Percentiles rank a stretch among this genome's conserved stretches.
These are phyloP conservation scores for Pulicaria dysenterica DNA, from an alignment of 129 eudicot species.

Conservation along the genomic window DNA sequence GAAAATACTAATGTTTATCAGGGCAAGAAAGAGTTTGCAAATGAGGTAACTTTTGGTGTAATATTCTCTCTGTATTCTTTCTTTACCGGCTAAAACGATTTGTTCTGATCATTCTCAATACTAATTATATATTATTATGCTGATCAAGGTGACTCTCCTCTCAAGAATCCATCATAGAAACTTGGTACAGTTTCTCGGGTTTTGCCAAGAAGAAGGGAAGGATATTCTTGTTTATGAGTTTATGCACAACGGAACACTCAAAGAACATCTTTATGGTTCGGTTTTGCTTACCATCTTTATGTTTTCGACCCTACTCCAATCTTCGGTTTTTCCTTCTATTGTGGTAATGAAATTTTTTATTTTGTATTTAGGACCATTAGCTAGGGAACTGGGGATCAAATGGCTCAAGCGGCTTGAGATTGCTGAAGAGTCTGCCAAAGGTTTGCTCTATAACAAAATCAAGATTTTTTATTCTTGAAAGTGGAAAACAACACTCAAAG, in stretches of 20 bases:
- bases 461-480: background rate
- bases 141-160: slow-evolving; percentile 83
- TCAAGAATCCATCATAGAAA: slow-evolving; percentile 98
- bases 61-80: slow-evolving; percentile 1
- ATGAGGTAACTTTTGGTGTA: slow-evolving; percentile 57
- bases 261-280: slow-evolving; percentile 96
- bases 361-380: slow-evolving; percentile 62
- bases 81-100: background rate
- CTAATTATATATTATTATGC: background rate
- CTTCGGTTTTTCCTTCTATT: slow-evolving; percentile 5
- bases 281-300: slow-evolving; percentile 13
- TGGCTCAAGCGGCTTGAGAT: slow-evolving; percentile 98
- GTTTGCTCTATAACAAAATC: slow-evolving; percentile 35
- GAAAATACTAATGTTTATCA: slow-evolving; percentile 79
- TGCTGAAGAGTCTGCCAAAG: slow-evolving; percentile 99
- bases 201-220: slow-evolving; percentile 94
- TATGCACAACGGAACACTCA: slow-evolving; percentile 97
- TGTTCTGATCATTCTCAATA: background rate
- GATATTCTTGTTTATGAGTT: slow-evolving; percentile 92
- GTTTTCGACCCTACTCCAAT: background rate
- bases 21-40: slow-evolving; percentile 93
- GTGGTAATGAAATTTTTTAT: slow-evolving; percentile 19
- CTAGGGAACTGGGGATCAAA: slow-evolving; percentile 59
- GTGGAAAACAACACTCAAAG: too few species aligned
- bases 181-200: slow-evolving; percentile 94